Percentiles rank a stretch among this genome's conserved stretches.
These are phyloP conservation scores for Pestalotiopsis sp. DNA, from an alignment of 2,329 filamentous ascomycete species.

Conservation along the genomic window DNA sequence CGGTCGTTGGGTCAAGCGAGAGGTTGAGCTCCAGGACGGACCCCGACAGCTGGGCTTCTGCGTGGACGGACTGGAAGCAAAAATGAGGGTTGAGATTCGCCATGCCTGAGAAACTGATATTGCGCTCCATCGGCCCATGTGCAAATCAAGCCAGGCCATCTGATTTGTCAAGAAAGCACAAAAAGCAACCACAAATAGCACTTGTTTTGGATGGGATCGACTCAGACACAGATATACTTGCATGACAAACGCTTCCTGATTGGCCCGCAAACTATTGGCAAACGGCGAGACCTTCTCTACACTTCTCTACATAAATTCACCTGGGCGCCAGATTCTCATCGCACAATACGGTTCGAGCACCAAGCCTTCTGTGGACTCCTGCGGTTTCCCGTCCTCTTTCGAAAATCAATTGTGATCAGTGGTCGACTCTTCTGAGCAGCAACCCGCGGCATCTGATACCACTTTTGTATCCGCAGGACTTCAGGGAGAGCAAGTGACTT, in stretches of 20 bases:
- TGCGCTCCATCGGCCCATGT: background rate
- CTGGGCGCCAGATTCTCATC: background rate
- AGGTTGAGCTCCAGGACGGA: constrained; percentile 77
- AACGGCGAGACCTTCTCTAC: background rate
- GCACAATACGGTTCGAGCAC: background rate
- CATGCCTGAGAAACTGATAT: constrained; percentile 17
- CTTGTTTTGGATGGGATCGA: background rate
- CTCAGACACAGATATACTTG: background rate
- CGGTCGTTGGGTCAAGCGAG: constrained; percentile 71
- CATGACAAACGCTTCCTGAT: background rate
- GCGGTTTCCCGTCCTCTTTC: background rate
- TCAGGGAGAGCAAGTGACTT: background rate
- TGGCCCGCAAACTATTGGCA: background rate
- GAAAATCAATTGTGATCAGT: background rate
- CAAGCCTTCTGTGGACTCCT: background rate
- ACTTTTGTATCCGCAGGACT: background rate
- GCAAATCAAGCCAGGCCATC: background rate
- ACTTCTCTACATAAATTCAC: background rate
- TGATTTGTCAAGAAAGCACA: background rate
- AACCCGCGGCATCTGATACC: background rate
- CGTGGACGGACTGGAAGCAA: constrained; percentile 72
- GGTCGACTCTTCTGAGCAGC: background rate
- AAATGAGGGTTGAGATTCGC: constrained; percentile 66
- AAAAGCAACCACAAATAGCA: background rate
- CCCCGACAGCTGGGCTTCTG: constrained; percentile 82